Percentiles rank a stretch among this genome's conserved stretches.
phyloP scores from a whole-genome alignment of 257 asterid genomes.

The Gardenia jasminoides region DNA sequence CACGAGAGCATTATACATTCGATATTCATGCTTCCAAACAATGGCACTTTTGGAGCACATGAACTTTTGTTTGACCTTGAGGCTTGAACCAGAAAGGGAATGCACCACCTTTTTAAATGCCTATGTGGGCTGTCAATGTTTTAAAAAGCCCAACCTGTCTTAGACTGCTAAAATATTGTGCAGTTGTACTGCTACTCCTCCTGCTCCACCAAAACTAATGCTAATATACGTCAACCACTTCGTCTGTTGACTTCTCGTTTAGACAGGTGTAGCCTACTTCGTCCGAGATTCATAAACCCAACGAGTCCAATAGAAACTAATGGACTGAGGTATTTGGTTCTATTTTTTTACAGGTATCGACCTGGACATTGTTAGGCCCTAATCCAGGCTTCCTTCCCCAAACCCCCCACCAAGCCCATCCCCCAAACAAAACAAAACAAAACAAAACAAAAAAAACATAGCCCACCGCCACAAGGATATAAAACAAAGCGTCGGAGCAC shows the following conservation, averaged over 20 bases:
- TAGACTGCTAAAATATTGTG: background rate
- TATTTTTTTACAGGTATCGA: background rate
- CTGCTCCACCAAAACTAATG: background rate
- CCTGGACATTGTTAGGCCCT: background rate
- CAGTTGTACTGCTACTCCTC: background rate
- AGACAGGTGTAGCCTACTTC: background rate
- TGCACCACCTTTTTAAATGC: background rate
- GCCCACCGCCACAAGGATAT: no score
- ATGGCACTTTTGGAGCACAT: constrained; percentile 11
- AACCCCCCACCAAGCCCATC: no score
- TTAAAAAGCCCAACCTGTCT: constrained; percentile 12
- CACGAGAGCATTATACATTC: background rate
- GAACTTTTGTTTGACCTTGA: constrained; percentile 16
- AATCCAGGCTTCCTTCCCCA: background rate
- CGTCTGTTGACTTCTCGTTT: background rate
- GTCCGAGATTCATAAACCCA: background rate
- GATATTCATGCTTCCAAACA: background rate
- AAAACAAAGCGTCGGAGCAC: no score
- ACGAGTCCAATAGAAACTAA: background rate
- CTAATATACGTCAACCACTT: background rate
- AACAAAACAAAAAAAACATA: no score
- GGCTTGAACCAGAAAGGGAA: constrained; percentile 11
- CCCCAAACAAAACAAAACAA: no score
- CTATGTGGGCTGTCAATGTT: constrained; percentile 11
- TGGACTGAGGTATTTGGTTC: background rate